Base-by-base conservation (phyloP, 2,329 filamentous ascomycete species). In the Penicillium vulpinum region DNA sequence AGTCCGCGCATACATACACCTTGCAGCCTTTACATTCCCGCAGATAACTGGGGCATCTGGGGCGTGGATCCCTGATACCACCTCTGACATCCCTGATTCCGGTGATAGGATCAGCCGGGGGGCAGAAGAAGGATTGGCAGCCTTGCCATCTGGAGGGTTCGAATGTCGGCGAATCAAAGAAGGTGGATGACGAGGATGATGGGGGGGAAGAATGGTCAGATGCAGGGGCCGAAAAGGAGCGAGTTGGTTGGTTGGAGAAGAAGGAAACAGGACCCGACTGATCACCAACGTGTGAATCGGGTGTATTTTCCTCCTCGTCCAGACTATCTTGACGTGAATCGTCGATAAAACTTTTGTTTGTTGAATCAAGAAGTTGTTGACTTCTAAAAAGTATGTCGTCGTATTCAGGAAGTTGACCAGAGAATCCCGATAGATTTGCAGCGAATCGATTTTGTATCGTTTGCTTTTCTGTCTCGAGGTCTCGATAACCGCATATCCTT, bases 401-500 rank as follows among this genome's bases (percentile, higher is more conserved):
- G 39, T 71, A 69, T 35, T 61, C 65, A 8, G 66, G 47, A 6
- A 61, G 50, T 26, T 66, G 57, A 38, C 49, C 58, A 2, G 56
- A 56, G 9, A 58, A 51, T 8, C 60, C 56, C 62, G 57, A 56
- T 36, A 64, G 40, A 36, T 48, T 53, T n/a, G 55, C 60, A 9
- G 59, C 62, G 4, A 62, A 50, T 54, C 61, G 66, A 40, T 63
- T 75, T 44, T 77, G 71, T 55, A 80, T 71, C 9, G 67, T 65
- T 54, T 72, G 62, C 59, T 79, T 80, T 65, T 85, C 83, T 22
- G 79, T 71, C 28, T 77, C 73, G 56, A 85, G 75, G 50, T 85
- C 82, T 61, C 80, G 75, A 62, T 80, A 85, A 18, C 83, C 83
- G 64, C 83, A 85, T 47, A 84, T 83, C 36, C 82, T 75, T 28